Evolutionary conservation across 257 asterid species (phyloP).

Genomic region (Primulina huaijiensis): DNA sequence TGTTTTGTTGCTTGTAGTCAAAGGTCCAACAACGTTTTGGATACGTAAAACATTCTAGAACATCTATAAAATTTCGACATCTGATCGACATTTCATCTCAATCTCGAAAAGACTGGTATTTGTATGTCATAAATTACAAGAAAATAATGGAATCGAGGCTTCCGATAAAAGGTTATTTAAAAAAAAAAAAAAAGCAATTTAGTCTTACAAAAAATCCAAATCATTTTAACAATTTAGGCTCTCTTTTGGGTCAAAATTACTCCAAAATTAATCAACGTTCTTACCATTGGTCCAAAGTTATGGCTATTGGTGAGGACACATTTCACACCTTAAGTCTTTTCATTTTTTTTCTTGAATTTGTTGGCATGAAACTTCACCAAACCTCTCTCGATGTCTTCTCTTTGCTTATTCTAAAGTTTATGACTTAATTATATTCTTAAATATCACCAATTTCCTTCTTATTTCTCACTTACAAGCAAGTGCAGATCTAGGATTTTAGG

Average conservation of each 20-base stretch:
- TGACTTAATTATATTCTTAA: too few species aligned
- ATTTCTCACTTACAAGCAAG: too few species aligned
- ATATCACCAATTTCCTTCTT: too few species aligned
- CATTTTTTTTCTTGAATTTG: constrained; percentile 25
- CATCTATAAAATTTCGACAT: too few species aligned
- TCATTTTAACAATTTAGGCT: not conserved
- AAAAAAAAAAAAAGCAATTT: too few species aligned
- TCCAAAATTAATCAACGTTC: constrained; percentile 1
- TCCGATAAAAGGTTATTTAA: not conserved
- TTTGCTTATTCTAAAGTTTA: too few species aligned
- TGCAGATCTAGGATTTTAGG: too few species aligned
- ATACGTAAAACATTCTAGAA: too few species aligned
- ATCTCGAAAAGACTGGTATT: too few species aligned
- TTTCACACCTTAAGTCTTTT: not conserved
- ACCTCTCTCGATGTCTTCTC: constrained; percentile 15
- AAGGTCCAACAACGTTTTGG: not conserved
- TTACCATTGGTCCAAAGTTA: constrained; percentile 20
- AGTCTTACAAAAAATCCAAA: not conserved
- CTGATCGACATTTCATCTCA: too few species aligned
- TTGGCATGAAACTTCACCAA: constrained; percentile 28
- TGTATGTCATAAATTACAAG: too few species aligned
- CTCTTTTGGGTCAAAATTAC: constrained; percentile 15
- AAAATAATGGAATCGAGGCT: not conserved
- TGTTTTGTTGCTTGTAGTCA: not conserved
- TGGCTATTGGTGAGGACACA: constrained; percentile 27